Base-by-base conservation (phyloP, 1,284 basidiomycete species). In the Ganoderma leucocontextum region DNA sequence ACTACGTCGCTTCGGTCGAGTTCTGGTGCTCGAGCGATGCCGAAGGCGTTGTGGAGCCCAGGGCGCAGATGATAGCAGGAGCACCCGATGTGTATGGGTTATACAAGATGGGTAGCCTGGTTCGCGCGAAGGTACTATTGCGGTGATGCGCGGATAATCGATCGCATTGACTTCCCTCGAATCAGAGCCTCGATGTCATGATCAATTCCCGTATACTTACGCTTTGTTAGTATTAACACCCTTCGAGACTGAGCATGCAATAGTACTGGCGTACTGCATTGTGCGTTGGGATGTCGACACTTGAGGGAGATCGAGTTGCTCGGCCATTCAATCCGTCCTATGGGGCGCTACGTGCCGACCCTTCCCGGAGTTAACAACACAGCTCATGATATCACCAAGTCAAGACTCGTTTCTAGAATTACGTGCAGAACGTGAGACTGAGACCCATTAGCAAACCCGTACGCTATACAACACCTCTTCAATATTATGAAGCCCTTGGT, bases 1-100 rank as follows among this genome's bases (percentile, higher is more conserved):
- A 60, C 22, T 60, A 41, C 38, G 58, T 60, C 12, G 58, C 58
- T 15, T 60, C 58, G 6, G 58, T 60, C 22, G 38, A 60, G 38
- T 38, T 60, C 22, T 60, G 58, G 58, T 60, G 58, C 22, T 60
- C 58, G 38, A 60, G 58, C 22, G 58, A 60, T 41, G 58, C 58
- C 22, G 58, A 38, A 13, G 58, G 58, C 6, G 12, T 22, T 17
- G 58, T 60, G 22, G 58, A 41, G n/a, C 58, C 58, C 4, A 60
- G 58, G 15, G 58, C 58, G 19, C 58, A 60, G 22, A 39, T 39
- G 38, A 60, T 60, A 41, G 58, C 58, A 1, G 22, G n/a, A 12
- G 38, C 58, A 38, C 38, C 58, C 4, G 58, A 60, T 25, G 58
- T 60, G 2, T 60, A 60, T 60, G 58, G 58, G 22, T 22, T 60